Base-by-base conservation (phyloP, 2,329 filamentous ascomycete genomes). In the Pseudohalonectria lignicola region DNA sequence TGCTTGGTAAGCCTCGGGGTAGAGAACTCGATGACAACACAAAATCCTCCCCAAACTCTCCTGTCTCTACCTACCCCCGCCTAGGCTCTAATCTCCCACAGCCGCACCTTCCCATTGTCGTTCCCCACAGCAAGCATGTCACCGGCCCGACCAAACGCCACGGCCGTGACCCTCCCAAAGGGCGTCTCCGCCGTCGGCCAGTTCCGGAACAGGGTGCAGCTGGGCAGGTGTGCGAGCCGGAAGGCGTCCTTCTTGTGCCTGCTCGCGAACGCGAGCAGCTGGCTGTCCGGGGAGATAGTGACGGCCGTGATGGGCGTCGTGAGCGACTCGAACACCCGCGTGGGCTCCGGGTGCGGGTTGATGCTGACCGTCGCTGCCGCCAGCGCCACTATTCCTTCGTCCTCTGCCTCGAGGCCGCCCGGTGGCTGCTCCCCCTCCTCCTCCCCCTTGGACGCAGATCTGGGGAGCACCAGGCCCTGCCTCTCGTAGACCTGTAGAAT, bases 11-110 rank as follows among this genome's bases (percentile, higher is more conserved):
- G n/a, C n/a, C n/a, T n/a, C n/a, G n/a, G n/a, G n/a, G n/a, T n/a
- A n/a, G n/a, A n/a, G n/a, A n/a, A n/a, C n/a, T n/a, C n/a, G n/a
- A n/a, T n/a, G n/a, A n/a, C n/a, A n/a, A n/a, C n/a, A n/a, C n/a
- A n/a, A n/a, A n/a, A n/a, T n/a, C n/a, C n/a, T n/a, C n/a, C n/a
- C n/a, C n/a, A n/a, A n/a, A n/a, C n/a, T n/a, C n/a, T n/a, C n/a
- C n/a, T n/a, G n/a, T n/a, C n/a, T n/a, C n/a, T n/a, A n/a, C n/a
- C n/a, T n/a, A n/a, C n/a, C n/a, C n/a, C n/a, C n/a, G n/a, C n/a
- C n/a, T n/a, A n/a, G n/a, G n/a, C n/a, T n/a, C n/a, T n/a, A n/a
- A 94, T 86, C 64, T 95, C 87, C 87, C 90, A 98, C 55, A 95
- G 58, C 45, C 85, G 74, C 44, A 96, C 83, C 63, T 86, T 88